These are phyloP conservation scores for Jamesozyma hellenica DNA, from an alignment of 805 yeast species.

Conservation along the genomic window DNA sequence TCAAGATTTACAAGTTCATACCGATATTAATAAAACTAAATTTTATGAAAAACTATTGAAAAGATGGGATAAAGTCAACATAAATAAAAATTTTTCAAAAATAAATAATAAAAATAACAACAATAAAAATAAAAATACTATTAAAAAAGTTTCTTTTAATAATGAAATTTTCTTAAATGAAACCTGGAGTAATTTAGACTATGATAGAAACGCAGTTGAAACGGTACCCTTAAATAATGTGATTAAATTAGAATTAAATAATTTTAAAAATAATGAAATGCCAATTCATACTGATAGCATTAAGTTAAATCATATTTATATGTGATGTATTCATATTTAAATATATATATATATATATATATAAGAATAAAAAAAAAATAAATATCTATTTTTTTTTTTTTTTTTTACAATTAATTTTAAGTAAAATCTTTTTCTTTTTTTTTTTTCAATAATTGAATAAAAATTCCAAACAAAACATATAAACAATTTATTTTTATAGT, in stretches of 20 bases:
- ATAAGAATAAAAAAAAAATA: too few relatives aligned
- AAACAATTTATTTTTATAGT: too few relatives aligned
- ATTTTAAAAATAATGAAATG: conserved; percentile 58
- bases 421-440: too few relatives aligned
- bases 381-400: too few relatives aligned
- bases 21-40: background rate
- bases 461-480: too few relatives aligned
- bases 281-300: conserved; percentile 53
- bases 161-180: conserved; percentile 21
- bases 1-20: too few relatives aligned
- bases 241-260: conserved; percentile 57
- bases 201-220: conserved; percentile 19
- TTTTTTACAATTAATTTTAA: too few relatives aligned
- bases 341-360: too few relatives aligned
- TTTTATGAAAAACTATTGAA: background rate
- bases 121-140: background rate
- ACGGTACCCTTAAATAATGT: conserved; percentile 8
- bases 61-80: too few relatives aligned
- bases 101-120: too few relatives aligned
- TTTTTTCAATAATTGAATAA: too few relatives aligned
- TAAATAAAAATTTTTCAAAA: too few relatives aligned
- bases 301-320: conserved; percentile 55
- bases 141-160: conserved; percentile 16
- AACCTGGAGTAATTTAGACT: conserved; percentile 23
- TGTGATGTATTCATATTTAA: background rate